Evolutionary conservation across 352 stramenopile genomes (phyloP).

Genomic region (Globisporangium nagaii): DNA sequence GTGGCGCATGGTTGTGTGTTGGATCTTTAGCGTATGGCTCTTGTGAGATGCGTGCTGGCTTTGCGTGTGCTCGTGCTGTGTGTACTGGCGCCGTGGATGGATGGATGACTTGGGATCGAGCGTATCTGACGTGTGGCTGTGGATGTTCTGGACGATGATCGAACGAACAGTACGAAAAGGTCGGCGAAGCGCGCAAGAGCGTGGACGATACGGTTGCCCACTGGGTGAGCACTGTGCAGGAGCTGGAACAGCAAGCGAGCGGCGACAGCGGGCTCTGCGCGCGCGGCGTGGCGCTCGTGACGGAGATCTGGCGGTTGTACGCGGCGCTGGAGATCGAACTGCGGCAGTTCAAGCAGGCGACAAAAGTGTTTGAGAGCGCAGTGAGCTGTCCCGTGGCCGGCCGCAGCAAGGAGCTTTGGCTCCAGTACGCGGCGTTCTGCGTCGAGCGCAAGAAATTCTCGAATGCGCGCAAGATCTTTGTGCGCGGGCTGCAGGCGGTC

Average conservation of each 20-base stretch:
- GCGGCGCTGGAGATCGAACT: constrained; percentile 73
- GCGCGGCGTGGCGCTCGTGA: constrained; percentile 23
- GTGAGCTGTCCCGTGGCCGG: constrained; percentile 44
- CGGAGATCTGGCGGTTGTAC: constrained; percentile 50
- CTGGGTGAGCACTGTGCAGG: constrained; percentile 27
- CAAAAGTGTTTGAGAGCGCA: constrained; percentile 68
- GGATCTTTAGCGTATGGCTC: not conserved
- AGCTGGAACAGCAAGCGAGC: constrained; percentile 12
- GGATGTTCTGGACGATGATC: not conserved
- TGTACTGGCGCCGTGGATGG: not conserved
- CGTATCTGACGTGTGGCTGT: no score
- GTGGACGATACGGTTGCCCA: constrained; percentile 40
- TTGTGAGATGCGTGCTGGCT: not conserved
- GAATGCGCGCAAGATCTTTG: constrained; percentile 72
- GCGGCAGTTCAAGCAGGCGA: constrained; percentile 81
- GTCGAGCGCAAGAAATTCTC: constrained; percentile 68
- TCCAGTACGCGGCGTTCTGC: constrained; percentile 71
- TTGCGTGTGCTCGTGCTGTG: not conserved
- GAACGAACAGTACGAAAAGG: constrained; percentile 80
- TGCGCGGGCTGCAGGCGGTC: constrained; percentile 44
- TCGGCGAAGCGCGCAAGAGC: constrained; percentile 41
- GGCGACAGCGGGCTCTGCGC: constrained; percentile 6
- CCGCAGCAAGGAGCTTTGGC: constrained; percentile 32
- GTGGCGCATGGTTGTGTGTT: no score
- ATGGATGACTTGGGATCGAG: no score